Percentiles rank a stretch among this genome's conserved stretches.
These are phyloP conservation scores for Zangia roseola DNA, from an alignment of 768 basidiomycete genomes.

Conservation along the genomic window DNA sequence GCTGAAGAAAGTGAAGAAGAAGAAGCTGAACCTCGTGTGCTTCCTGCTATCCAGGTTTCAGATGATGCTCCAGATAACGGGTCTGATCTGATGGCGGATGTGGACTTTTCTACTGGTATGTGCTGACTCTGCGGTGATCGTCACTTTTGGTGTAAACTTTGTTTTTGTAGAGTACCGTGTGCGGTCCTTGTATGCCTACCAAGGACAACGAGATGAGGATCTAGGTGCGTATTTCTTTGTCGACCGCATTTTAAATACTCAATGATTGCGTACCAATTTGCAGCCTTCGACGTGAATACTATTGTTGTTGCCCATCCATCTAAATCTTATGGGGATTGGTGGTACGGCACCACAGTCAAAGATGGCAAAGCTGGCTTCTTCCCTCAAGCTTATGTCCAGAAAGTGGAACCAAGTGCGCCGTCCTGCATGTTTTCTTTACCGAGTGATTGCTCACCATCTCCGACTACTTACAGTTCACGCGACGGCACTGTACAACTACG, in stretches of 20 bases:
- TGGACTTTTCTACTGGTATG: conserved; percentile 65
- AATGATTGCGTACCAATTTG: background rate
- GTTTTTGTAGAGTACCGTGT: conserved; percentile 60
- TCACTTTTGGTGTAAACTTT: background rate
- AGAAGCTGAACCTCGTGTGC: conserved; percentile 30
- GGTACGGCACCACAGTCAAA: conserved; percentile 74
- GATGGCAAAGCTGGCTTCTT: conserved; percentile 80
- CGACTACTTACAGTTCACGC: conserved; percentile 51
- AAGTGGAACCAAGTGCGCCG: conserved; percentile 55
- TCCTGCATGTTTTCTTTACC: background rate
- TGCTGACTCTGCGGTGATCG: background rate
- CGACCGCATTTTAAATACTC: background rate
- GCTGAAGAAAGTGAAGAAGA: conserved; percentile 64
- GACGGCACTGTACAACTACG: conserved; percentile 79
- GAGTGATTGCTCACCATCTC: background rate
- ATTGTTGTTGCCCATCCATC: conserved; percentile 82
- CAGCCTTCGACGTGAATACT: conserved; percentile 79
- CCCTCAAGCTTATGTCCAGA: conserved; percentile 85
- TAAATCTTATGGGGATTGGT: conserved; percentile 87
- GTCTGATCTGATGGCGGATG: conserved; percentile 63
- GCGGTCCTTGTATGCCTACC: conserved; percentile 80
- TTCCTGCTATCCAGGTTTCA: conserved; percentile 58
- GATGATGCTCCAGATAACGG: conserved; percentile 39
- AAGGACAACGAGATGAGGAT: conserved; percentile 86
- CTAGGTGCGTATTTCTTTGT: conserved; percentile 54